A percentile compares a stretch with the other conserved stretches of the same genome.
Evolutionary conservation across 352 stramenopile species (phyloP).

Genomic region (Phytophthora macrochlamydospora): DNA sequence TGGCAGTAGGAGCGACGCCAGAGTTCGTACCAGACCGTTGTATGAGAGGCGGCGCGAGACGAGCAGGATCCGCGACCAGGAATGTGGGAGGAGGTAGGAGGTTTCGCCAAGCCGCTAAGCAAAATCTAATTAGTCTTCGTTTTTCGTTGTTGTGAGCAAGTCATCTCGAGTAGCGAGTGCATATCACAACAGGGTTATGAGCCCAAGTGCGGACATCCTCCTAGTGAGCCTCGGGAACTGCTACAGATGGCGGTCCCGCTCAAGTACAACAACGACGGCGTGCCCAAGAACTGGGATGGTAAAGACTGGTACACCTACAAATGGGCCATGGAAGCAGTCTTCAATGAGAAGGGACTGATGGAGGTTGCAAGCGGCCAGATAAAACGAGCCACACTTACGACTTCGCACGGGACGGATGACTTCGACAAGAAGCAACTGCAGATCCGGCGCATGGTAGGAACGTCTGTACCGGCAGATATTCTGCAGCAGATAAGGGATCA

Average conservation of each 20-base stretch:
- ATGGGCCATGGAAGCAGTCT: constrained; percentile 7
- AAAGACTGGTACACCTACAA: constrained; percentile 19
- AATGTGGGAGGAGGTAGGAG: no score
- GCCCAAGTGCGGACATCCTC: neutral
- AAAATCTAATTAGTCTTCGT: no score
- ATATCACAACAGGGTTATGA: constrained; percentile 10
- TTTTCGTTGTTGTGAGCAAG: no score
- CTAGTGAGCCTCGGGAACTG: neutral
- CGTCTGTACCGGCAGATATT: constrained; percentile 3
- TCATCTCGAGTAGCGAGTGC: neutral
- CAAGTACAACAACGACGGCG: constrained; percentile 7
- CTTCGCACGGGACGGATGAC: neutral
- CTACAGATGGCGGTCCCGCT: neutral
- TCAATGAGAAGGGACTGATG: constrained; percentile 5
- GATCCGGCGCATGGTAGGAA: constrained; percentile 8
- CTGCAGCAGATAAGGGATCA: constrained; percentile 18
- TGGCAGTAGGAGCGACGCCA: no score
- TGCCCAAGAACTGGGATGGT: constrained; percentile 15
- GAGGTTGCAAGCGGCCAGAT: neutral
- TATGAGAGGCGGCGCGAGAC: no score
- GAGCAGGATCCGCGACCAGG: no score
- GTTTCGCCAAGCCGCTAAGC: no score
- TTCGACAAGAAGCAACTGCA: constrained; percentile 1
- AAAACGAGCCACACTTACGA: neutral
- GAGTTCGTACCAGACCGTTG: no score